These are phyloP conservation scores for Solanum virginianum DNA, from an alignment of 257 asterid species.

Conservation along the genomic window DNA sequence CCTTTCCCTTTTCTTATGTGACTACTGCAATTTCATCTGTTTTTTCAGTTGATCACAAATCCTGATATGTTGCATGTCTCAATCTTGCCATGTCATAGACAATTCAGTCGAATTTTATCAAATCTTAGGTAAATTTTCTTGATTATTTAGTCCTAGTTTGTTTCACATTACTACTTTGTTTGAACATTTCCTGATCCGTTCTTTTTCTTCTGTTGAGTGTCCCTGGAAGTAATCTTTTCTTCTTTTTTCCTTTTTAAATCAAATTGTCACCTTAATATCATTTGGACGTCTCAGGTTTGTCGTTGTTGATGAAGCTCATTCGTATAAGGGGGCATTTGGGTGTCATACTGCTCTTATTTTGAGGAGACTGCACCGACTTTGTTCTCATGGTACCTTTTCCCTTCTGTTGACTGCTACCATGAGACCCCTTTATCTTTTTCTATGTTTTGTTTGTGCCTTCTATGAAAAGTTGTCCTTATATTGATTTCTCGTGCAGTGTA, in stretches of 20 bases:
- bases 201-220: not conserved
- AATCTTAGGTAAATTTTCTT: constrained; percentile 54
- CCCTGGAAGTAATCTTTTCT: not conserved
- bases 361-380: constrained; percentile 84
- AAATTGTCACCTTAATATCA: not conserved
- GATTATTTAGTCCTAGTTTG: not conserved
- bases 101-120: constrained; percentile 67
- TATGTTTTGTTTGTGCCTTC: not conserved
- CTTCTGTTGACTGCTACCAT: not conserved
- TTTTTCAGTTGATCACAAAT: constrained; percentile 81
- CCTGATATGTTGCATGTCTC: constrained; percentile 97
- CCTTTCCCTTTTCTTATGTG: not conserved
- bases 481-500: constrained; percentile 56
- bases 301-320: constrained; percentile 88
- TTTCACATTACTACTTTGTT: not conserved
- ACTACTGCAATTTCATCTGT: constrained; percentile 10
- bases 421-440: constrained; percentile 3
- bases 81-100: constrained; percentile 74
- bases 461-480: constrained; percentile 5
- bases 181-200: not conserved
- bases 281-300: constrained; percentile 39
- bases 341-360: constrained; percentile 86
- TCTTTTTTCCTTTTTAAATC: not conserved
- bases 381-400: constrained; percentile 61
- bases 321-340: constrained; percentile 87